Base-by-base conservation (phyloP, 768 basidiomycete species). In the Hericium alpestre region DNA sequence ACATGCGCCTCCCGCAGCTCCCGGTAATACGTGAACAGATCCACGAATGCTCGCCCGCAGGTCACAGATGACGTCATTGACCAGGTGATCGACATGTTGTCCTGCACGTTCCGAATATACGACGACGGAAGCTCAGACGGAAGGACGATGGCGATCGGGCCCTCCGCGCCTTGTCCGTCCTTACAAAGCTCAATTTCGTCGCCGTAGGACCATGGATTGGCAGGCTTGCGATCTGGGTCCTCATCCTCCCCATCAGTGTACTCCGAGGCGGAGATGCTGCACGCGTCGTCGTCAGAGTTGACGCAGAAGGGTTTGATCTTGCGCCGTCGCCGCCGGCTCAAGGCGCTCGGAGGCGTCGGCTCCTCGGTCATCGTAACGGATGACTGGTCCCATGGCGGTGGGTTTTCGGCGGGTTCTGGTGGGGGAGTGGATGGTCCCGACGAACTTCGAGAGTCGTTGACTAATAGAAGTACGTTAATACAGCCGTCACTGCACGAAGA, bases 21-120 rank as follows among this genome's bases (percentile, higher is more conserved):
- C 3, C 70, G 67, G 59, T 86, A 87, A 54, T 78, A 71, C 0
- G 84, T 80, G 53, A 86, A 79, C 1, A 70, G 66, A 18, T 79
- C 74, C 0, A 86, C 64, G 3, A 73, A 38, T 3, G 70, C 65
- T 58, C 82, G 76, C 1, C 68, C 60, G 13, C 60, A 18, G 3
- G 61, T 66, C 53, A 70, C 65, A 40, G 65, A 61, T 16, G 65
- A 62, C 4, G 68, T 65, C 4, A 71, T 59, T 16, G 65, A 66
- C 37, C 73, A 64, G 8, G 64, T 69, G 59, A 79, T 59, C 16
- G 65, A 66, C 38, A 74, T 65, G 10, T 65, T 69, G 59, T 79
- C 79, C 6, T 76, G n/a, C 8, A 64, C 69, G 58, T 79, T 78
- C 6, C 76, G n/a, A 9, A 55, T 53, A 37, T 55, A 50, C 23